A percentile compares a stretch with the other conserved stretches of the same genome.
These are phyloP conservation scores for Adiantum capillusveneris DNA, from an alignment of 75 land plant genomes.

Conservation along the genomic window DNA sequence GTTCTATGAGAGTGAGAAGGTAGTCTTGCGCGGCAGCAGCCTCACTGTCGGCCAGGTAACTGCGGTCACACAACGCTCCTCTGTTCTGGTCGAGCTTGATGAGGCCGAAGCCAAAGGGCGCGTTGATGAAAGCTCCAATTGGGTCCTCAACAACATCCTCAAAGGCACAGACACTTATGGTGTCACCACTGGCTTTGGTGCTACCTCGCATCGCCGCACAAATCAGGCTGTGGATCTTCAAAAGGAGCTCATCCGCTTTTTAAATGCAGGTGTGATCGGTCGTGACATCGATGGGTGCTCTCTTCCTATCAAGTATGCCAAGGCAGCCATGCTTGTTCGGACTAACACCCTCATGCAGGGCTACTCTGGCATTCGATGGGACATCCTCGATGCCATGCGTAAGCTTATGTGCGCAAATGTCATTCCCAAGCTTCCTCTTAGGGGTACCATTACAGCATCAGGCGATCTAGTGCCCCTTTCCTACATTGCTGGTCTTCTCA, in stretches of 20 bases:
- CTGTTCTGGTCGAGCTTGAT: slow-evolving; percentile 35
- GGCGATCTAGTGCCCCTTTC: too few species aligned
- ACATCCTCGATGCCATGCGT: slow-evolving; percentile 21
- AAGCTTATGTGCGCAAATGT: slow-evolving; percentile 11
- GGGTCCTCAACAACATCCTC: too few species aligned
- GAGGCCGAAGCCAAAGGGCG: slow-evolving; percentile 24
- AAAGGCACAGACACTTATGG: too few species aligned
- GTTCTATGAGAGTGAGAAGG: slow-evolving; percentile 17
- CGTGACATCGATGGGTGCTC: slow-evolving; percentile 3
- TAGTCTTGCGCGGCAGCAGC: too few species aligned
- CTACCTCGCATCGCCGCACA: slow-evolving; percentile 29
- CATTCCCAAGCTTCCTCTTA: slow-evolving; percentile 51
- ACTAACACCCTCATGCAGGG: slow-evolving; percentile 39
- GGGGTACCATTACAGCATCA: slow-evolving; percentile 60
- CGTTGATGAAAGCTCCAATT: too few species aligned
- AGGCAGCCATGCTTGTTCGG: slow-evolving; percentile 27
- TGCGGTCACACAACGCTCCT: slow-evolving; percentile 28
- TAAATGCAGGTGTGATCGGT: slow-evolving; percentile 30
- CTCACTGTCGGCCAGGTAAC: slow-evolving; percentile 49
- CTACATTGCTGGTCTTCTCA: slow-evolving; percentile 39
- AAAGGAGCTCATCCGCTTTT: slow-evolving; percentile 33
- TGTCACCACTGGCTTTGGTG: slow-evolving; percentile 42
- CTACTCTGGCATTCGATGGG: slow-evolving; percentile 42
- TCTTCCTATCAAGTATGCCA: slow-evolving; percentile 8
- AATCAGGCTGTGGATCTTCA: slow-evolving; percentile 21